A percentile compares a stretch with the other conserved stretches of the same genome.
phyloP scores from a whole-genome alignment of 441 rosid genomes.

The Biscutella auriculata region DNA sequence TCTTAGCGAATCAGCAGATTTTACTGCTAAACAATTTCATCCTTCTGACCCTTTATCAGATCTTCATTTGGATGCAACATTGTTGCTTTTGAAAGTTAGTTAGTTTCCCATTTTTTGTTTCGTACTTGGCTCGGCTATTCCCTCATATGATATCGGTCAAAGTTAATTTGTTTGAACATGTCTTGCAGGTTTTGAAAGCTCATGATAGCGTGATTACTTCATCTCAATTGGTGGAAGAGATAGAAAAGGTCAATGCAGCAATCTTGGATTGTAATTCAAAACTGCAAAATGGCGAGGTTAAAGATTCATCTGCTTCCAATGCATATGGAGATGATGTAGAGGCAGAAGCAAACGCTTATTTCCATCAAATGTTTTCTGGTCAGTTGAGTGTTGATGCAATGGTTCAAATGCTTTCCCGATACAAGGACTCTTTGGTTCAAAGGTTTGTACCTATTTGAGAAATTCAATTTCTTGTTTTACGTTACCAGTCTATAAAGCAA shows the following conservation, averaged over 20 bases:
- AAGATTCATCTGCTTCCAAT: constrained; percentile 59
- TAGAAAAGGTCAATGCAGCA: constrained; percentile 53
- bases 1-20: constrained; percentile 53
- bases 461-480: background rate
- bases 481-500: background rate
- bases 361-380: constrained; percentile 90
- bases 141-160: background rate
- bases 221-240: constrained; percentile 56
- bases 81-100: constrained; percentile 86
- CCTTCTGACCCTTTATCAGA: constrained; percentile 50
- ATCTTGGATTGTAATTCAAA: constrained; percentile 42
- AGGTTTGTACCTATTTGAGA: constrained; percentile 38
- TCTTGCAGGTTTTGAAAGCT: constrained; percentile 58
- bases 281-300: constrained; percentile 66
- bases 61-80: constrained; percentile 50
- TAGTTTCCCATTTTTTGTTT: background rate
- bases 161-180: background rate
- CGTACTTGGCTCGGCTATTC: background rate
- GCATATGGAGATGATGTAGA: constrained; percentile 80
- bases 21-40: constrained; percentile 51
- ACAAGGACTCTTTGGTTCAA: constrained; percentile 72
- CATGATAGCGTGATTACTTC: constrained; percentile 39
- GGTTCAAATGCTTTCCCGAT: constrained; percentile 93
- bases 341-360: constrained; percentile 88
- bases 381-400: constrained; percentile 77